Evolutionary conservation across 2,329 filamentous ascomycete species (phyloP).

Genomic region (Fusarium multiceps): DNA sequence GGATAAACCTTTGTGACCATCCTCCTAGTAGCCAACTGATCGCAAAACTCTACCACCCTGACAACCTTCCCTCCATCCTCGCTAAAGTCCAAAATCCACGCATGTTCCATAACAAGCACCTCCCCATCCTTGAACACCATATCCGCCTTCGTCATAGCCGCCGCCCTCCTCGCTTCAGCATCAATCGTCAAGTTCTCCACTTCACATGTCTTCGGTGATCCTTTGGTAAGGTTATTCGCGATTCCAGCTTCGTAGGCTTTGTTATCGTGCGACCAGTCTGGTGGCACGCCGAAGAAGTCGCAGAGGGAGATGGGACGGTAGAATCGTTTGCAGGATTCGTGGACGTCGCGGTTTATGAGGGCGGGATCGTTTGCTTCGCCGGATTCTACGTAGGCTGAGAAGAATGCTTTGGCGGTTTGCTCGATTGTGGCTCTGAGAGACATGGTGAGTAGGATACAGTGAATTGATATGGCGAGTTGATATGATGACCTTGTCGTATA

Average conservation of each 20-base stretch:
- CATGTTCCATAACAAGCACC: not conserved
- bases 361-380: not conserved
- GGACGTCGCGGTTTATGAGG: not conserved
- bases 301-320: not conserved
- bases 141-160: not conserved
- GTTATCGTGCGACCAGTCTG: not conserved
- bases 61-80: not conserved
- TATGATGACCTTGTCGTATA: no score
- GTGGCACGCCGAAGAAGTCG: not conserved
- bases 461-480: no score
- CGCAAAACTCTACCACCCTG: not conserved
- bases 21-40: not conserved
- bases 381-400: not conserved
- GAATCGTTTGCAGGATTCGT: not conserved
- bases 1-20: not conserved
- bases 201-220: not conserved
- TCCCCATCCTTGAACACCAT: conserved; percentile 5
- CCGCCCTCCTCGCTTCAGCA: not conserved
- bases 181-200: not conserved
- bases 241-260: not conserved
- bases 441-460: not conserved
- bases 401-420: not conserved
- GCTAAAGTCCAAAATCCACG: conserved; percentile 4
- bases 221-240: not conserved
- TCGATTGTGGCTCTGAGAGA: not conserved